Evolutionary conservation across 2,329 filamentous ascomycete genomes (phyloP), one percentile per base, ranked within the genome.

Genomic region (Cercospora brassicicola): DNA sequence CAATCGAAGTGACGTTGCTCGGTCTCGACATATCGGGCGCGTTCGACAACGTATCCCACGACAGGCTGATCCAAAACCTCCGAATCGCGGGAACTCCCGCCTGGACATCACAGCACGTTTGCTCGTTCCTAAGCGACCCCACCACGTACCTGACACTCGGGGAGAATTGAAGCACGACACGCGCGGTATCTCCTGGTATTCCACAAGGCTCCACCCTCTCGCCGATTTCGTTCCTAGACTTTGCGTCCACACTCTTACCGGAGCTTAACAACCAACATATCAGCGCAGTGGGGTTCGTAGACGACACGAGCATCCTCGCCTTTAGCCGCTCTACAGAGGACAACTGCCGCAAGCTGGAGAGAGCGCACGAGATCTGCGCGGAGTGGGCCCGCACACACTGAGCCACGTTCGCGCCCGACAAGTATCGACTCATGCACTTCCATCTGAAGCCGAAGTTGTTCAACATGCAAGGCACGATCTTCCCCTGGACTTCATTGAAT

Each of bases 1-100:
- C 36, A 15, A 39, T 73, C 31, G 73, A 78, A 3, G 75, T 70
- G n/a, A 77, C 72, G 26, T 67, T 80, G n/a, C 73, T 78, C 2
- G 60, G 75, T 3, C 72, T 79, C 1, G 73, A 80, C 68, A 68
- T 79, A 23, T 75, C 73, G 2, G 71, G 74, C 20, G 77, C 75
- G 13, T 80, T 78, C 64, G 64, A 73, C 56, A 71, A 80, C 15
- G 78, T 82, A 13, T 79, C 69, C 28, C 80, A 79, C 65, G 74
- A 79, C 53, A 65, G 77, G 70, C 65, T 80, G 36, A 48, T 80
- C 42, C 69, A 78, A 55, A 78, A 79, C 61, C 73, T 81, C 42
- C 73, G 72, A 69, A 33, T 33, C 4, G 4, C 26, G 15, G 26
- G 56, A 59, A 33, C 36, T 28, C 26, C 26, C 31, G 56, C 15